Base-by-base conservation (phyloP, 2,329 filamentous ascomycete species). In the Bipolaris victoriae region DNA sequence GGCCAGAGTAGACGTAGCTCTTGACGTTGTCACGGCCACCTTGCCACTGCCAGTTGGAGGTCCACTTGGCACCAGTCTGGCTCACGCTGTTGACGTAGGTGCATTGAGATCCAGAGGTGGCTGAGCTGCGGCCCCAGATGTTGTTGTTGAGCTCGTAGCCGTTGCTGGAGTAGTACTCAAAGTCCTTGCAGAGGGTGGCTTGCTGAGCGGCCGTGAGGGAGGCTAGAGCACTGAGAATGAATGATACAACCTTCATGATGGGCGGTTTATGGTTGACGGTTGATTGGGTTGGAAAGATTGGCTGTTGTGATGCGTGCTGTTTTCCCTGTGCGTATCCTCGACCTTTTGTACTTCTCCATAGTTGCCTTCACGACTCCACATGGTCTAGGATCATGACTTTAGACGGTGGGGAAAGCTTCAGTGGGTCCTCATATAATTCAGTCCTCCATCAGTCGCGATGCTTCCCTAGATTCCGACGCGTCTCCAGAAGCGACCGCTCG, bases 91-190 rank as follows among this genome's bases (percentile, higher is more conserved):
- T 41, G 35, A 64, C 60, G 18, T 63, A 66, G 18, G 64, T 67
- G 56, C 68, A 69, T 39, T 68, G 65, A 4, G 41, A 56, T 7
- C 59, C 50, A 36, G 59, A 53, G 10, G 47, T 63, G 3, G 62
- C 62, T n/a, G 57, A 48, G 24, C 55, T 52, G 49, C 58, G 57
- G 46, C 65, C 66, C 66, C 65, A 69, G 43, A 63, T 57, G 60
- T 70, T 68, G 64, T 68, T 69, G 60, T 64, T 61, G 36, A 68
- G 57, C 41, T 66, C 56, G 41, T 68, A 69, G 15, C 67, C 64
- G 44, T 64, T 66, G 53, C 62, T 56, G 2, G 61, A 49, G 26
- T 58, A 64, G 57, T 66, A 66, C 18, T 51, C 54, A 48, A 65
- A 68, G 43, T 69, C 62, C 4, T 47, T 39, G 58, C 65, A 69